Base-by-base conservation (phyloP, 352 stramenopile species). In the Blastocystis hominis region DNA sequence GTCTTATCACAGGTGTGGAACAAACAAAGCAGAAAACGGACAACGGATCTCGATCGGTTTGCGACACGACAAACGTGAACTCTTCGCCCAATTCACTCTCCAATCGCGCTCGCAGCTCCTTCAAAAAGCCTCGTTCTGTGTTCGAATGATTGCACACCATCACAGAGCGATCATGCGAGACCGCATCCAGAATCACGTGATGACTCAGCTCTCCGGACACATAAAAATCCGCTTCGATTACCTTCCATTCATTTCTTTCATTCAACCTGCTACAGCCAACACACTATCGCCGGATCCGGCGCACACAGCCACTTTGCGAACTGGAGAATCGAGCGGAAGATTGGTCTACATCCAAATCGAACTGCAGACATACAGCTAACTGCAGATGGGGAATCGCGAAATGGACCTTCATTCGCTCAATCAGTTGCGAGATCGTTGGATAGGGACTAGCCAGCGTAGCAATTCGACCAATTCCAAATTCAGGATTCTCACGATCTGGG, bases 121-220 rank as follows among this genome's bases (percentile, higher is more conserved):
- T 78, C 44, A 90, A 56, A 47, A 79, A 90, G n/a, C 69, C 88
- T 3, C 88, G 50, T 70, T 90, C 88, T n/a, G 55, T 89, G 75
- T 90, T 90, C 34, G 88, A 90, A 66, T 90, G 88, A 72, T 90
- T 79, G n/a, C 72, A 63, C 17, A 90, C 75, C n/a, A 90, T 59
- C 2, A 90, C 88, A 47, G 38, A 79, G 1, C 44, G 54, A 38
- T 72, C 64, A n/a, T 46, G 24, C 0, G 68, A 40, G 15, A 68
- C 69, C 3, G 84, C 88, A 36, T 76, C 55, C 50, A 90, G 77
- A 36, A 89, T 42, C 0, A 88, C 62, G 50, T 90, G 88, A 66
- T 90, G 88, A 42, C 61, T 61, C 61, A 89, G 62, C 79, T 90
- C 88, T 44, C 88, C 88, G 4, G 84, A 81, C 13, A 90, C 30